Percentiles rank a stretch among this genome's conserved stretches.
These are phyloP conservation scores for Diaporthe caulivora DNA, from an alignment of 2,329 filamentous ascomycete species.

Conservation along the genomic window DNA sequence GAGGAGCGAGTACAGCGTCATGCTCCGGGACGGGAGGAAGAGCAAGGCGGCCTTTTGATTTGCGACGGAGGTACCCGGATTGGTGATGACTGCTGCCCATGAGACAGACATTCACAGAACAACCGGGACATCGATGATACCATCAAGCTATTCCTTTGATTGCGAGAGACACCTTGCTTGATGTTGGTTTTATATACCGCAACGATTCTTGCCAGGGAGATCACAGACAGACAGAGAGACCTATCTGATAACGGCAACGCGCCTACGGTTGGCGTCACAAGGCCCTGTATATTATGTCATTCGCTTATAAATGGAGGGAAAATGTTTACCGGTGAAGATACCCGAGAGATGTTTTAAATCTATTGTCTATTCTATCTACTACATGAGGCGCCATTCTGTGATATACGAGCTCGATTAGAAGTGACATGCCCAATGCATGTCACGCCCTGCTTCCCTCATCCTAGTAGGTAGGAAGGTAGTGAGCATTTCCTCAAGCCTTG, in stretches of 20 bases:
- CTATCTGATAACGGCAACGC: not conserved
- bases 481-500: constrained; percentile 68
- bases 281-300: constrained; percentile 7
- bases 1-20: constrained; percentile 54
- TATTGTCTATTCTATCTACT: constrained; percentile 6
- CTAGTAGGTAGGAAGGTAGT: not conserved
- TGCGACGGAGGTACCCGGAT: not conserved
- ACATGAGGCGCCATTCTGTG: not conserved
- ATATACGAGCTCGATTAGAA: not conserved
- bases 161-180: not conserved
- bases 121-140: too few relatives aligned
- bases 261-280: not conserved
- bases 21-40: constrained; percentile 49
- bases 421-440: not conserved
- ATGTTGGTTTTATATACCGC: not conserved
- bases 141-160: not conserved
- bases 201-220: not conserved
- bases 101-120: not conserved
- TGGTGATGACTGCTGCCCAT: too few relatives aligned
- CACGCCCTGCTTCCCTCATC: not conserved
- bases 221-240: not conserved
- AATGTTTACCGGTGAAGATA: constrained; percentile 12
- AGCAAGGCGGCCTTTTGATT: constrained; percentile 45
- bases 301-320: not conserved
- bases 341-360: constrained; percentile 9